Conservation (phyloP, 169 alveolate genomes). For the Sarcocystis neurona region DNA sequence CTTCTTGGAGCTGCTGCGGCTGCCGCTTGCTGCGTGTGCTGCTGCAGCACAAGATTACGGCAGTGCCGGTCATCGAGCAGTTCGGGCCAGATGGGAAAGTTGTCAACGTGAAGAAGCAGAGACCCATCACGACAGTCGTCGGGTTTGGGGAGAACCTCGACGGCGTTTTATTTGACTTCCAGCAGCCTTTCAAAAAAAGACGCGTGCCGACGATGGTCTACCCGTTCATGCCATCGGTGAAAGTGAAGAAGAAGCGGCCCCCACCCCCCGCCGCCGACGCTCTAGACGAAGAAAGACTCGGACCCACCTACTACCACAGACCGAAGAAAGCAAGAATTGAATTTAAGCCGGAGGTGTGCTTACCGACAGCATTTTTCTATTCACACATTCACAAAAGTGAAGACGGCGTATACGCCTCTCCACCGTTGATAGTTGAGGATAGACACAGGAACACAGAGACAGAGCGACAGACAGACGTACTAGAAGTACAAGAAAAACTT, state of each 20-base stretch:
- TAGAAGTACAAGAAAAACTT: no score
- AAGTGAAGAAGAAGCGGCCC: no score
- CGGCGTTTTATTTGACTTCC: slow-evolving; percentile 16
- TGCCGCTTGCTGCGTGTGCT: no score
- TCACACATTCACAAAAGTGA: no score
- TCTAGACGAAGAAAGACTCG: not conserved
- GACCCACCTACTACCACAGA: not conserved
- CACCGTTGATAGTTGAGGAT: no score
- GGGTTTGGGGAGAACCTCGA: not conserved
- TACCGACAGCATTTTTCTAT: no score
- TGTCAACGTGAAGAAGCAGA: not conserved
- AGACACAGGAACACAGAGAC: no score
- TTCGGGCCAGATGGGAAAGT: slow-evolving; percentile 12
- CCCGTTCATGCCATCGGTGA: slow-evolving; percentile 41
- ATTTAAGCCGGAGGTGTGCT: not conserved
- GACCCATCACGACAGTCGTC: slow-evolving; percentile 5
- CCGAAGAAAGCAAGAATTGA: not conserved
- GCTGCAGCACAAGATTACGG: slow-evolving; percentile 17
- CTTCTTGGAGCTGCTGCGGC: not conserved
- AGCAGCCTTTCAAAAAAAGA: slow-evolving; percentile 35
- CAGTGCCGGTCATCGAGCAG: not conserved
- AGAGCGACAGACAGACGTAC: no score
- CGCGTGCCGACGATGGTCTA: slow-evolving; percentile 52
- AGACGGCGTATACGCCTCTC: no score
- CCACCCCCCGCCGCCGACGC: not conserved